These are phyloP conservation scores for Nakazawaea ambrosiae DNA, from an alignment of 805 yeast species.

Conservation along the genomic window DNA sequence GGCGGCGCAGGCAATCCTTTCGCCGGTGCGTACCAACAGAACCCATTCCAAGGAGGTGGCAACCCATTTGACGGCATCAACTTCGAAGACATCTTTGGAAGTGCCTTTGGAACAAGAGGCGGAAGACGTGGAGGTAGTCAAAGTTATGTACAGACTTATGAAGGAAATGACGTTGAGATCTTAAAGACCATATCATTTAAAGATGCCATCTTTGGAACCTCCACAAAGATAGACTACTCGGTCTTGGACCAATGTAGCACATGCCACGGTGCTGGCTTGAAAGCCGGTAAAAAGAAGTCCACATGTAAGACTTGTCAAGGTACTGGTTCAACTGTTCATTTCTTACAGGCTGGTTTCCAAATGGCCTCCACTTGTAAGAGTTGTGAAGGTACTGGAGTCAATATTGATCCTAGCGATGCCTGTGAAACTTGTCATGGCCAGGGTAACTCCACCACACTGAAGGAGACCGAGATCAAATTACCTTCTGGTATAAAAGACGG, in stretches of 20 bases:
- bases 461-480: slow-evolving; percentile 72
- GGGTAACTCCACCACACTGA: slow-evolving; percentile 66
- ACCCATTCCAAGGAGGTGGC: slow-evolving; percentile 37
- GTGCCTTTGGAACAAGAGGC: slow-evolving; percentile 38
- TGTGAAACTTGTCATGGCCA: slow-evolving; percentile 84
- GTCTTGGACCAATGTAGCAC: slow-evolving; percentile 71
- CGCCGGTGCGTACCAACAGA: slow-evolving; percentile 41
- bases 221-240: slow-evolving; percentile 59
- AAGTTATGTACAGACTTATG: slow-evolving; percentile 65
- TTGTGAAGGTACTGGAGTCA: slow-evolving; percentile 88
- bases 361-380: slow-evolving; percentile 89
- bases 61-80: slow-evolving; percentile 32
- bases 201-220: slow-evolving; percentile 80
- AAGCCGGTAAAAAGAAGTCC: slow-evolving; percentile 61
- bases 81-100: slow-evolving; percentile 60
- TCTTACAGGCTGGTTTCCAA: slow-evolving; percentile 88
- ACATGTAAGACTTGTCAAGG: slow-evolving; percentile 91
- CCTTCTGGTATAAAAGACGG: slow-evolving; percentile 91
- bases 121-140: slow-evolving; percentile 23
- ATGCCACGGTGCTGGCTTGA: slow-evolving; percentile 84
- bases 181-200: slow-evolving; percentile 69
- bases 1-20: slow-evolving; percentile 45
- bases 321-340: slow-evolving; percentile 82
- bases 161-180: slow-evolving; percentile 85
- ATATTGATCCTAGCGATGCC: slow-evolving; percentile 55